Evolutionary conservation across 768 basidiomycete genomes (phyloP).

Genomic region (Mycena alexandri): DNA sequence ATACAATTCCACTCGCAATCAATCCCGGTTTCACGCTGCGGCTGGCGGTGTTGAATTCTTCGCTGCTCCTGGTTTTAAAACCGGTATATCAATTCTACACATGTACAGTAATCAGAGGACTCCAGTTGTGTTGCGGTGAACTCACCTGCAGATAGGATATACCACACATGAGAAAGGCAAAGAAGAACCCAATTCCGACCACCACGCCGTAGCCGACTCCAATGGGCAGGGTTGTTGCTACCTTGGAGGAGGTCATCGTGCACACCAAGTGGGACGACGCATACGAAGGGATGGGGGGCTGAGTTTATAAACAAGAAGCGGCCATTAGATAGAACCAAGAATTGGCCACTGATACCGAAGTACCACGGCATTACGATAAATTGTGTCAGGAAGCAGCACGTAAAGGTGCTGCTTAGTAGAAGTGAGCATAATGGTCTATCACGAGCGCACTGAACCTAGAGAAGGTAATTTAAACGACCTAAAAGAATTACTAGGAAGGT

Average conservation of each 20-base stretch:
- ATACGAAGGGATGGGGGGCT: too few relatives aligned
- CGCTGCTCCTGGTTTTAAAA: slow-evolving; percentile 21
- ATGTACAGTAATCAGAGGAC: background rate
- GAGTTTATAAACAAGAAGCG: too few relatives aligned
- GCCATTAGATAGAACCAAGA: too few relatives aligned
- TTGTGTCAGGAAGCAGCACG: too few relatives aligned
- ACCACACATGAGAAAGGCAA: slow-evolving; percentile 18
- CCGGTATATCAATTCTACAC: slow-evolving; percentile 26
- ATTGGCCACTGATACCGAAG: too few relatives aligned
- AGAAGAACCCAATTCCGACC: slow-evolving; percentile 32
- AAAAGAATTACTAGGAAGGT: too few relatives aligned
- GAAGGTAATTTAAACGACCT: too few relatives aligned
- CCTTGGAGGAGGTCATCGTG: slow-evolving; percentile 15
- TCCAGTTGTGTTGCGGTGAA: background rate
- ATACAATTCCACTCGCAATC: slow-evolving; percentile 29
- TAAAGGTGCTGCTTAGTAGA: too few relatives aligned
- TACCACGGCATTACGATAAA: too few relatives aligned
- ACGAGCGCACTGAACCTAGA: too few relatives aligned
- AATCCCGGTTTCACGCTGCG: slow-evolving; percentile 30
- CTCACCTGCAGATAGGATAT: slow-evolving; percentile 26
- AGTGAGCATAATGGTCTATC: too few relatives aligned
- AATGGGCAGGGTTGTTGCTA: slow-evolving; percentile 18
- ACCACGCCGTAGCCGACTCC: slow-evolving; percentile 31
- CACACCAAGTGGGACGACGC: too few relatives aligned
- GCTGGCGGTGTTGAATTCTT: slow-evolving; percentile 32